phyloP scores from a whole-genome alignment of 305 asterid species.

The Nicotiana rustica region DNA sequence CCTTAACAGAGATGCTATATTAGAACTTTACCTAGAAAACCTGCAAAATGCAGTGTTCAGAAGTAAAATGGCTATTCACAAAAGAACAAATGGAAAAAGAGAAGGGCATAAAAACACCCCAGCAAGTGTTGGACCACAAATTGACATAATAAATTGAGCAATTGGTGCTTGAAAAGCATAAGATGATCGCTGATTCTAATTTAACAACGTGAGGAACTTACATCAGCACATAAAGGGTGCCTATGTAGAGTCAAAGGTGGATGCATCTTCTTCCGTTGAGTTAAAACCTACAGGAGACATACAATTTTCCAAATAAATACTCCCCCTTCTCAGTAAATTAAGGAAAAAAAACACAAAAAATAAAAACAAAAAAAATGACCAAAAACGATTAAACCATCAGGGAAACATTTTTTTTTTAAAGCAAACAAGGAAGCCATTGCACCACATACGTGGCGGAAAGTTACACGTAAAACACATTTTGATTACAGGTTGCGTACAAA shows the following conservation, averaged over 20 bases:
- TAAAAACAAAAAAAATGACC: background rate
- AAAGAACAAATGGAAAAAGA: background rate
- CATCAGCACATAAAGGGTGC: conserved; percentile 91
- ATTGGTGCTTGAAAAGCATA: background rate
- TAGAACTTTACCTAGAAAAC: no score
- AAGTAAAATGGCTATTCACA: no score
- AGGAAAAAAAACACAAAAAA: background rate
- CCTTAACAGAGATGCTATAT: no score
- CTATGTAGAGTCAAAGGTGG: conserved; percentile 83
- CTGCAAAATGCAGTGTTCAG: no score
- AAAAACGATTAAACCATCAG: background rate
- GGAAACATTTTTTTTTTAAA: background rate
- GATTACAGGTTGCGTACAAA: no score
- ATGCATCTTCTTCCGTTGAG: conserved; percentile 60
- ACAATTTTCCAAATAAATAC: background rate
- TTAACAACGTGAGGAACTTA: conserved; percentile 43
- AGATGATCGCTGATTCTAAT: background rate
- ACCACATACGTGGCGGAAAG: background rate
- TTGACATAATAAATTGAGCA: background rate
- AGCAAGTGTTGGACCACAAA: background rate
- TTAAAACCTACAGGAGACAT: conserved; percentile 8
- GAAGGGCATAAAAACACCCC: background rate
- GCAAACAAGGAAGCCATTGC: background rate
- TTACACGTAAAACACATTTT: no score
- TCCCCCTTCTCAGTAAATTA: background rate